phyloP scores from a whole-genome alignment of 1,284 basidiomycete species.

The Microbotryum lychnidis-dioicae region DNA sequence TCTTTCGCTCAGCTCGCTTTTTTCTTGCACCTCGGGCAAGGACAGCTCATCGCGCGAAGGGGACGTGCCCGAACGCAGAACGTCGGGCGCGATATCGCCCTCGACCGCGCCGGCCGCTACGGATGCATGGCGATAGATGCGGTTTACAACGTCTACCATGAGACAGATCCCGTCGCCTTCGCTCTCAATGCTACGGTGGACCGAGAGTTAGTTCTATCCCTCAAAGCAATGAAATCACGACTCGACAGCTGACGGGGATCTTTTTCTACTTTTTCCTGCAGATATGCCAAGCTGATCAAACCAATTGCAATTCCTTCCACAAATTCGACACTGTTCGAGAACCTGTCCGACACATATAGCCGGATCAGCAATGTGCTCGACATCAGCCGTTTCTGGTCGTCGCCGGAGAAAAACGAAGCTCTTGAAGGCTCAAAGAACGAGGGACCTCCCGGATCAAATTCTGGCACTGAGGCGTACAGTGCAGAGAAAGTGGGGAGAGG shows the following conservation, averaged over 20 bases:
- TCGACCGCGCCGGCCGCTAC: conserved; percentile 36
- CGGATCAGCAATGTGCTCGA: conserved; percentile 38
- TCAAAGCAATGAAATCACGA: not conserved
- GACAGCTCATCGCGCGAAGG: conserved; percentile 38
- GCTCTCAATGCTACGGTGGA: conserved; percentile 40
- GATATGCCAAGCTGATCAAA: conserved; percentile 39
- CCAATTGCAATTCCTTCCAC: conserved; percentile 40
- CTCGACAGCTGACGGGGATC: not conserved
- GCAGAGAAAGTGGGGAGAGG: conserved; percentile 3
- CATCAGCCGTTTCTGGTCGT: conserved; percentile 20
- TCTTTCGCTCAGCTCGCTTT: conserved; percentile 26
- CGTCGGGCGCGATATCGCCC: conserved; percentile 31
- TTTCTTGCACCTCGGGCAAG: conserved; percentile 36
- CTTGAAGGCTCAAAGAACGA: not conserved
- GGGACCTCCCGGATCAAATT: conserved; percentile 2
- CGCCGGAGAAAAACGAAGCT: not conserved
- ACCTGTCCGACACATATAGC: conserved; percentile 34
- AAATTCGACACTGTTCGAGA: conserved; percentile 35
- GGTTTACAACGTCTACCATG: conserved; percentile 36
- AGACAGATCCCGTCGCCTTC: conserved; percentile 43
- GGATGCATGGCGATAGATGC: conserved; percentile 32
- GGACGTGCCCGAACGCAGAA: conserved; percentile 31
- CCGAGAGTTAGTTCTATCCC: conserved; percentile 8
- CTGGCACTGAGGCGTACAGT: not conserved
- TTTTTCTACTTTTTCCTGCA: not conserved